A percentile compares a stretch with the other conserved stretches of the same genome.
These are phyloP conservation scores for Fusarium paranaense DNA, from an alignment of 2,329 filamentous ascomycete genomes.

Conservation along the genomic window DNA sequence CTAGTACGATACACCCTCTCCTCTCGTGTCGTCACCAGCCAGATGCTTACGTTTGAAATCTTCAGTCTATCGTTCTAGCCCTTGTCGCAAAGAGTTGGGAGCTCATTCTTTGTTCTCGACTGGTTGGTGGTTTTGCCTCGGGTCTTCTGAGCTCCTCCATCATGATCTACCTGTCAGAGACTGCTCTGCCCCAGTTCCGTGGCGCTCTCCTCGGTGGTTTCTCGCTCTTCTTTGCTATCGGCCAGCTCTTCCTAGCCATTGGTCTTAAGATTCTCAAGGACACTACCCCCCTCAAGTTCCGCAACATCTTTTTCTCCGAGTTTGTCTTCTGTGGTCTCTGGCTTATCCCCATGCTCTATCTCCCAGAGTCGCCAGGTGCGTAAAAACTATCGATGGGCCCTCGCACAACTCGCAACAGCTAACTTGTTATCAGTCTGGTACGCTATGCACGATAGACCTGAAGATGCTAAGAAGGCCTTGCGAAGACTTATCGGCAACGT, in stretches of 20 bases:
- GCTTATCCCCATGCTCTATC: not conserved
- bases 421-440: not conserved
- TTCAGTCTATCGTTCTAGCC: not conserved
- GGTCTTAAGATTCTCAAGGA: slow-evolving; percentile 3
- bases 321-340: slow-evolving; percentile 6
- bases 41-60: not conserved
- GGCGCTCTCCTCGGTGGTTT: not conserved
- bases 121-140: not conserved
- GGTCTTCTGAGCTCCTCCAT: not conserved
- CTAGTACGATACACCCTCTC: not conserved
- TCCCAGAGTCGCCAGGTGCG: slow-evolving; percentile 1
- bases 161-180: slow-evolving; percentile 7
- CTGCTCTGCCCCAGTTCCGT: not conserved
- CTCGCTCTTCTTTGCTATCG: not conserved
- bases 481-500: slow-evolving; percentile 1
- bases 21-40: not conserved
- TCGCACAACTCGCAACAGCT: not conserved
- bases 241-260: slow-evolving; percentile 1
- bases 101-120: not conserved
- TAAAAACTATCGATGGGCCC: not conserved
- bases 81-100: not conserved
- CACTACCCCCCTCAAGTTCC: not conserved
- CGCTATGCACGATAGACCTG: not conserved
- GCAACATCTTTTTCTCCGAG: slow-evolving; percentile 4
- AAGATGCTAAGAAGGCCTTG: not conserved